A percentile compares a stretch with the other conserved stretches of the same genome.
phyloP scores from a whole-genome alignment of 1,284 basidiomycete genomes.

The Puccinia novopanici region DNA sequence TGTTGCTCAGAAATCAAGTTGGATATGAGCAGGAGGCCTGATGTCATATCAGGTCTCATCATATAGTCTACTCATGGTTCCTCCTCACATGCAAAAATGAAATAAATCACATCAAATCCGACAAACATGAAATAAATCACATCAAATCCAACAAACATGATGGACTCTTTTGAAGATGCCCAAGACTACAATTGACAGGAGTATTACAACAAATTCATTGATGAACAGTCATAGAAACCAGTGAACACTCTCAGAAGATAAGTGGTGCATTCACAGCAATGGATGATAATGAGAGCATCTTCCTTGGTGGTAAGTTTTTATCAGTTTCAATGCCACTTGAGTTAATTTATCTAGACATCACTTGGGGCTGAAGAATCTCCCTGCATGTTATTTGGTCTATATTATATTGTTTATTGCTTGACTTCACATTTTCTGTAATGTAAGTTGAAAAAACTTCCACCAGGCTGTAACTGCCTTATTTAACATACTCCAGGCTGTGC shows the following conservation, averaged over 20 bases:
- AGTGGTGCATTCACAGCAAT: neutral
- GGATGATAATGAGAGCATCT: neutral
- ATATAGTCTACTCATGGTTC: too few species aligned
- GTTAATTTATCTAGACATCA: neutral
- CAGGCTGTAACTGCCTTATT: too few species aligned
- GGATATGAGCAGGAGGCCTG: too few species aligned
- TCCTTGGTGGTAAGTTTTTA: neutral
- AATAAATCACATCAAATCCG: too few species aligned
- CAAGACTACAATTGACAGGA: neutral
- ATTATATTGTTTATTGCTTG: slow-evolving; percentile 19
- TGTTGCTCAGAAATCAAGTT: too few species aligned
- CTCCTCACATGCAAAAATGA: too few species aligned
- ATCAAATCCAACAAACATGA: too few species aligned
- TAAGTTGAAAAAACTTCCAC: slow-evolving; percentile 21
- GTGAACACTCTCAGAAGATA: neutral
- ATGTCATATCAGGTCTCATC: too few species aligned
- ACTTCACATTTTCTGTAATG: slow-evolving; percentile 30
- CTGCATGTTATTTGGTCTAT: neutral
- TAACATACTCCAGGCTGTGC: neutral
- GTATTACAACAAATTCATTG: neutral
- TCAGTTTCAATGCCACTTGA: neutral
- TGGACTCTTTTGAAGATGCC: too few species aligned
- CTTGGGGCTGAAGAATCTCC: too few species aligned
- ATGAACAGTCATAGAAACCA: neutral
- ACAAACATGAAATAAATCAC: too few species aligned